phyloP scores from a whole-genome alignment of 2,329 filamentous ascomycete species.

The Aspergillus quadrilineatus region DNA sequence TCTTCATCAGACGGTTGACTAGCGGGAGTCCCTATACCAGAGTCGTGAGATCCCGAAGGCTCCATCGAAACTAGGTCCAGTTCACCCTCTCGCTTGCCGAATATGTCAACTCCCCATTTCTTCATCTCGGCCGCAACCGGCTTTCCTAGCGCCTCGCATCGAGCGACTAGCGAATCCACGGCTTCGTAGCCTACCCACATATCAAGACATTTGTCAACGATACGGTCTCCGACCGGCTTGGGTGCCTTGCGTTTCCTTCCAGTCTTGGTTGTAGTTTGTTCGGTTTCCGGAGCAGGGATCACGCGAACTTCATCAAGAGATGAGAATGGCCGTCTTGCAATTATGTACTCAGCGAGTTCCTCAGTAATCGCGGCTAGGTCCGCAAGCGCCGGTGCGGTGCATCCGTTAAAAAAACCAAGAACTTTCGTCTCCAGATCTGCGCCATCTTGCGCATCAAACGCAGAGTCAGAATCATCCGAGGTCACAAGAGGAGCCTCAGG shows the following conservation, averaged over 20 bases:
- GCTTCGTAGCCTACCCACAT: constrained; percentile 79
- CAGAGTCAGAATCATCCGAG: constrained; percentile 48
- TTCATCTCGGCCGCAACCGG: constrained; percentile 65
- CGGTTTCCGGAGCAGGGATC: constrained; percentile 54
- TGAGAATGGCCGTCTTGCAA: constrained; percentile 72
- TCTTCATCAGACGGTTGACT: constrained; percentile 49
- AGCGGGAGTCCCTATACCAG: constrained; percentile 65
- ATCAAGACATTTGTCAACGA: constrained; percentile 65
- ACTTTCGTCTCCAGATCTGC: constrained; percentile 55
- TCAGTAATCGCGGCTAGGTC: constrained; percentile 77
- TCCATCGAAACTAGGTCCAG: constrained; percentile 59
- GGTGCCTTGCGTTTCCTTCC: constrained; percentile 52
- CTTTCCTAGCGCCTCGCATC: constrained; percentile 72
- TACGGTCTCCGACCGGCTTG: constrained; percentile 62
- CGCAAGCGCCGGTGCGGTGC: constrained; percentile 70
- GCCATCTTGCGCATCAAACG: constrained; percentile 41
- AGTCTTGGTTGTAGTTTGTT: constrained; percentile 46
- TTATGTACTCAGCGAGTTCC: constrained; percentile 65
- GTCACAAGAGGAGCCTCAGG: constrained; percentile 41
- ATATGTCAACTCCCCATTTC: constrained; percentile 67
- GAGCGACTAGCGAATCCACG: constrained; percentile 75
- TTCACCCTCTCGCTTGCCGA: constrained; percentile 61
- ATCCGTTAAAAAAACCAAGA: constrained; percentile 79
- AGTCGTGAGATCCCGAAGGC: constrained; percentile 55
- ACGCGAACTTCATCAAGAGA: constrained; percentile 64